Base-by-base conservation (phyloP, 148 eudicot species). In the Cornus controversa region DNA sequence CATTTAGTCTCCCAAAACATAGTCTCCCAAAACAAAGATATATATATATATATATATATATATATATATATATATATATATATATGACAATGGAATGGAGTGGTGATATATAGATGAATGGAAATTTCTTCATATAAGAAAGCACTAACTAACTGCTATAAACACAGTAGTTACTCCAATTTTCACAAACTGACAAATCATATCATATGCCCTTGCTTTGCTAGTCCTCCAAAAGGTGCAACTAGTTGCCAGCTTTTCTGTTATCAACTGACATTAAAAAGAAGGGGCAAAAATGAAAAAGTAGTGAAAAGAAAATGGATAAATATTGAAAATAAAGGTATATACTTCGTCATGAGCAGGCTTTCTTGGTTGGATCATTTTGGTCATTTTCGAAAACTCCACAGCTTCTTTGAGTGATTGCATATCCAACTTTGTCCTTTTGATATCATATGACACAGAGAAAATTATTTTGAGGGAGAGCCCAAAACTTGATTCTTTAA, bases 331-430 rank as follows among this genome's bases (percentile, higher is more conserved):
- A 75, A 75, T 58, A 69, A 50, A 58, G 26, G 54, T 45, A 25
- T 31, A 40, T 40, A 40, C 26, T 65, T 67, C 65, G 74, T 64
- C 71, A 70, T 31, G 70, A 75, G 66, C 75, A 80, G 79, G 79
- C 79, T 70, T 80, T 72, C 65, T 65, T 45, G 74, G 74, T 65
- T 70, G 66, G 64, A 74, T 64, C 70, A 6, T 45, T 80, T 76
- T 80, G 72, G 75, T 34, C 71, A 70, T 80, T 70, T 80, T 80
- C 83, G 83, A 80, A 70, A 80, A 76, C 66, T 47, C 83, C 83
- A 65, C 66, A 25, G n/a, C 73, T 22, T 78, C 50, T 27, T 47
- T 42, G 15, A 66, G 74, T 70, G 66, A 70, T 71, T 80, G 79
- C 66, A 70, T 45, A 26, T 70, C 47, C 74, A 64, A 45, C 34